Percentiles rank a stretch among this genome's conserved stretches.
Conservation (phyloP, 768 basidiomycete species). For the Trametes coccinea region DNA sequence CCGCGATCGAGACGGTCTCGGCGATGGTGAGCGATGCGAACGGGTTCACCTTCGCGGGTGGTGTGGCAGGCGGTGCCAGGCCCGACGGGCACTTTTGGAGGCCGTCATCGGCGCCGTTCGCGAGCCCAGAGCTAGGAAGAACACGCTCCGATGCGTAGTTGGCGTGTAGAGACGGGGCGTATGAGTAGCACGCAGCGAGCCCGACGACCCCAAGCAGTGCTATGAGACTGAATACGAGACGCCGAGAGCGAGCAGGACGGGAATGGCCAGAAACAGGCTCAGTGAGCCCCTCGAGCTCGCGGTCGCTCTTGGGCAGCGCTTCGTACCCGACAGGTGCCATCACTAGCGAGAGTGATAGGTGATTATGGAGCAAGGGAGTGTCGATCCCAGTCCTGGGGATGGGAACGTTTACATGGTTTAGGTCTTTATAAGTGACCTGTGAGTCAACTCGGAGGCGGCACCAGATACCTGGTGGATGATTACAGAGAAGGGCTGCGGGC, state of each 20-base stretch:
- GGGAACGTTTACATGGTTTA: not conserved
- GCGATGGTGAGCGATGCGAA: slow-evolving; percentile 51
- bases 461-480: not conserved
- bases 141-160: not conserved
- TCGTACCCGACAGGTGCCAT: slow-evolving; percentile 21
- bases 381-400: not conserved
- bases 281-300: slow-evolving; percentile 10
- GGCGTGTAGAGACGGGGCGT: slow-evolving; percentile 1
- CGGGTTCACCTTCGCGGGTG: slow-evolving; percentile 47
- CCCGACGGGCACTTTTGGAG: slow-evolving; percentile 38
- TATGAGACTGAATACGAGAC: not conserved
- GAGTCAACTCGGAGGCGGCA: not conserved
- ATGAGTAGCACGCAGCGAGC: slow-evolving; percentile 18
- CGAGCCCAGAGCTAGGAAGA: not conserved
- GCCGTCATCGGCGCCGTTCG: slow-evolving; percentile 1
- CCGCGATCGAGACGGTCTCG: slow-evolving; percentile 45
- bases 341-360: too few species aligned
- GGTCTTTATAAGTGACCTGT: not conserved
- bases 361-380: too few species aligned
- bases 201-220: slow-evolving; percentile 15
- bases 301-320: slow-evolving; percentile 20
- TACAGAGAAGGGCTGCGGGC: not conserved
- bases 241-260: slow-evolving; percentile 4
- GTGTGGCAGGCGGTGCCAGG: slow-evolving; percentile 35
- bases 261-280: slow-evolving; percentile 1